Base-by-base conservation (phyloP, 768 basidiomycete genomes). In the Neoboletus magnificus region DNA sequence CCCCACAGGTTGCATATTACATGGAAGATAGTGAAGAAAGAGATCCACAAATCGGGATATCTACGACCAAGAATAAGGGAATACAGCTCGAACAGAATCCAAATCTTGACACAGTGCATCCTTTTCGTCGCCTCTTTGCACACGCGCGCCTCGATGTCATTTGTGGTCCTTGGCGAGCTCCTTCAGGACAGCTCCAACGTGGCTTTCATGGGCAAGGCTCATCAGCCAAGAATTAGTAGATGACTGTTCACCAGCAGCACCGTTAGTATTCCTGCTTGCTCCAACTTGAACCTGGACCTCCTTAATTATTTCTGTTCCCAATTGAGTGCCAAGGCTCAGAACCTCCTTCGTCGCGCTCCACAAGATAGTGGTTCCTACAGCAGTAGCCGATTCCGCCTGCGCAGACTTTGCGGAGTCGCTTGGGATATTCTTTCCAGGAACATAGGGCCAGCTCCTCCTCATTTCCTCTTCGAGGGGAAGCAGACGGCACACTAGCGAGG, bases 391-490 rank as follows among this genome's bases (percentile, higher is more conserved):
- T 47, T 40, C 41, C 40, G 58, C 49, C 13, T 61, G 55, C 16
- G 23, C 41, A 50, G 55, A 50, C 32, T 41, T 58, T 36, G 30
- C 37, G 8, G 64, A 61, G 32, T 62, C 52, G 22, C 18, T 52
- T 18, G 49, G 36, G 39, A 20, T 15, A 43, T 64, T 52, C 45
- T 59, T 64, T 39, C 66, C 62, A 23, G 70, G 71, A 47, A 71
- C 64, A 52, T 71, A 79, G 1, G 74, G 71, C 85, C 85, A 86
- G 33, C 69, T 67, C 30, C 53, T 62, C 66, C 74, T 77, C 48
- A 84, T 65, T 45, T 77, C 73, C 54, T 77, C 71, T 65, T 87
- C 86, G n/a, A 86, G 62, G 4, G 79, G 78, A 22, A 75, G 65
- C 1, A 87, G 72, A 7, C 63, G 6, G 42, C 61, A 66, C 16